Base-by-base conservation (phyloP, 768 basidiomycete genomes). In the Termitomyces sp. region DNA sequence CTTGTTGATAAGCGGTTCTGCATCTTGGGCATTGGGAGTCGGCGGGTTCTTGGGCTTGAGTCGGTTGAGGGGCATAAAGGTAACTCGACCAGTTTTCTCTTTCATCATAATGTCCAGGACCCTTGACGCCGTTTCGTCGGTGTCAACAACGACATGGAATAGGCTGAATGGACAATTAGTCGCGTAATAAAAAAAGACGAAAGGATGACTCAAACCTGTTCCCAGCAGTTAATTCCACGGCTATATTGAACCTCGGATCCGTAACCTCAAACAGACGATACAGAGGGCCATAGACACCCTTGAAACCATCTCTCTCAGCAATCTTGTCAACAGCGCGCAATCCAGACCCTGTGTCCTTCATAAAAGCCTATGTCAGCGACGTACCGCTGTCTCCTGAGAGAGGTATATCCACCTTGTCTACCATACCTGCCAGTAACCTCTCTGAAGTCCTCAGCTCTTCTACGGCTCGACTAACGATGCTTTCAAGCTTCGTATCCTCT, bases 41-140 rank as follows among this genome's bases (percentile, higher is more conserved):
- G 81, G 77, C 1, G 78, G 76, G 38, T 78, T 79, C 61, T 90
- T 92, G 54, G 90, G 88, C 64, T 88, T 87, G 58, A 99, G 84
- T 14, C 97, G 88, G 71, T 98, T 98, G 42, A 99, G 82, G 20
- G 97, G 97, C 88, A 99, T 95, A 75, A 98, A 98, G 0, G 97
- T 99, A 8, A 99, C 91, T 52, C 97, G 87, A 2, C 96, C 97
- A 12, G 85, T 90, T 69, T 90, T 92, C 69, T 98, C 94, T 66
- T 86, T 86, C 64, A 94, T 76, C 96, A 99, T 98, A 62, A 89
- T 77, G 20, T 97, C 91, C 13, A 99, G 83, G n/a, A 98, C 86
- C 67, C 82, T 85, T 2, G 87, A 87, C 0, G 94, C 97, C 0
- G 94, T 98, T 44, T 87, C 88, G 67, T 98, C 97, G n/a, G 81